These are phyloP conservation scores for Trametes cinnabarina DNA, from an alignment of 768 basidiomycete genomes.

Conservation along the genomic window DNA sequence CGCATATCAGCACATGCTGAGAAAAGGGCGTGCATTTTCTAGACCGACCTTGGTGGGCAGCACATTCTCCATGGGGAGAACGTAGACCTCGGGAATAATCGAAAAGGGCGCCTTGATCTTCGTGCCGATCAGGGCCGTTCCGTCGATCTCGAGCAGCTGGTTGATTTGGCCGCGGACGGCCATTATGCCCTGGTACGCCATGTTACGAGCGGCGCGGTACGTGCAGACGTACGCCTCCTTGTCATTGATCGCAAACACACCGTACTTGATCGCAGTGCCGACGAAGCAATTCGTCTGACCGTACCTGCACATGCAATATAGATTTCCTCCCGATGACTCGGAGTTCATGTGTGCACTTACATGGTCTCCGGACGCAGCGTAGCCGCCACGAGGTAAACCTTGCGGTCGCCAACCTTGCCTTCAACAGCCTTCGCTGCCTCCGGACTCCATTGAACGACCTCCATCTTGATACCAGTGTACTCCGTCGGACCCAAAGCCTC, in stretches of 20 bases:
- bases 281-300: conserved; percentile 99
- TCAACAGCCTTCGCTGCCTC: conserved; percentile 63
- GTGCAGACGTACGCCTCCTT: conserved; percentile 88
- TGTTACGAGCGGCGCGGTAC: conserved; percentile 89
- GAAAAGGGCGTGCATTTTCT: background rate
- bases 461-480: conserved; percentile 93
- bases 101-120: conserved; percentile 87
- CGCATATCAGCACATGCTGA: background rate
- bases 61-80: conserved; percentile 98
- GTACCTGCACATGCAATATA: conserved; percentile 54
- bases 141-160: conserved; percentile 75
- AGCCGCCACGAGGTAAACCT: conserved; percentile 91
- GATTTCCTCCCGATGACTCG: background rate
- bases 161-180: conserved; percentile 67
- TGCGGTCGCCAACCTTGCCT: conserved; percentile 70
- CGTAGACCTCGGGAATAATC: conserved; percentile 82
- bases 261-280: conserved; percentile 86
- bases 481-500: conserved; percentile 95
- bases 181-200: conserved; percentile 91
- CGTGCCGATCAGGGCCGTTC: conserved; percentile 79
- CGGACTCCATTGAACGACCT: conserved; percentile 81
- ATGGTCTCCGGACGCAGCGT: conserved; percentile 96
- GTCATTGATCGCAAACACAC: conserved; percentile 85
- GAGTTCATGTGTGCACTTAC: conserved; percentile 43
- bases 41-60: conserved; percentile 79